A percentile compares a stretch with the other conserved stretches of the same genome.
Evolutionary conservation across 2,329 filamentous ascomycete species (phyloP).

Genomic region (Colletotrichum endophyticum): DNA sequence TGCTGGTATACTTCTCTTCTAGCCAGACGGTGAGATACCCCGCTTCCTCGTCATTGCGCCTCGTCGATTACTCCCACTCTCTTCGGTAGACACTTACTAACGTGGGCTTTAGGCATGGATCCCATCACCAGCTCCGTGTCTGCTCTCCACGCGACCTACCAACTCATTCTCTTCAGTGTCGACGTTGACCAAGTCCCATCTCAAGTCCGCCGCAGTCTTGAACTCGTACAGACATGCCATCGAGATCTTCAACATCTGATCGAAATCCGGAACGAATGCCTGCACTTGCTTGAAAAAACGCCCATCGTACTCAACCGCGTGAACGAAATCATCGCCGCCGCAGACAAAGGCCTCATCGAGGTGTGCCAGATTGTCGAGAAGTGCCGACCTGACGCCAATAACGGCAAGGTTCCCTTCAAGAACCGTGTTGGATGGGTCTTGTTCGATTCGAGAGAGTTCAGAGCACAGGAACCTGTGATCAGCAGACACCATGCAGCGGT

Average conservation of each 20-base stretch:
- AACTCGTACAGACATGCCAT: slow-evolving; percentile 36
- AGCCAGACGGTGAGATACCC: not conserved
- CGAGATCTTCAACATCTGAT: slow-evolving; percentile 36
- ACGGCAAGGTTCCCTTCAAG: slow-evolving; percentile 22
- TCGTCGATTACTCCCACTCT: not conserved
- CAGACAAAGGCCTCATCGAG: slow-evolving; percentile 29
- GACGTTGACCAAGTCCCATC: slow-evolving; percentile 29
- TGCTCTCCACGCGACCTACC: slow-evolving; percentile 7
- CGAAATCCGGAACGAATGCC: slow-evolving; percentile 30
- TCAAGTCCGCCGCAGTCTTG: slow-evolving; percentile 30
- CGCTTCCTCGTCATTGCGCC: not conserved
- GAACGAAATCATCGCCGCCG: slow-evolving; percentile 31
- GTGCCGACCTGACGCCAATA: slow-evolving; percentile 25
- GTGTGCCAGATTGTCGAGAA: slow-evolving; percentile 33
- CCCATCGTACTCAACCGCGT: slow-evolving; percentile 30
- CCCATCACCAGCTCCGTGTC: not conserved
- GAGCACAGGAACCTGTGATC: slow-evolving; percentile 27
- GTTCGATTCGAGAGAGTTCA: slow-evolving; percentile 28
- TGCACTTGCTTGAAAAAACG: slow-evolving; percentile 26
- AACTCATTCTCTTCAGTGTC: slow-evolving; percentile 19
- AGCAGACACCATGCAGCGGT: slow-evolving; percentile 32
- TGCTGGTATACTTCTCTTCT: not conserved
- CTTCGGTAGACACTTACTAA: not conserved
- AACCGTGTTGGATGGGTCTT: slow-evolving; percentile 29
- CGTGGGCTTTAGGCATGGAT: not conserved